Base-by-base conservation (phyloP, 352 stramenopile species). In the Pythium sp. region DNA sequence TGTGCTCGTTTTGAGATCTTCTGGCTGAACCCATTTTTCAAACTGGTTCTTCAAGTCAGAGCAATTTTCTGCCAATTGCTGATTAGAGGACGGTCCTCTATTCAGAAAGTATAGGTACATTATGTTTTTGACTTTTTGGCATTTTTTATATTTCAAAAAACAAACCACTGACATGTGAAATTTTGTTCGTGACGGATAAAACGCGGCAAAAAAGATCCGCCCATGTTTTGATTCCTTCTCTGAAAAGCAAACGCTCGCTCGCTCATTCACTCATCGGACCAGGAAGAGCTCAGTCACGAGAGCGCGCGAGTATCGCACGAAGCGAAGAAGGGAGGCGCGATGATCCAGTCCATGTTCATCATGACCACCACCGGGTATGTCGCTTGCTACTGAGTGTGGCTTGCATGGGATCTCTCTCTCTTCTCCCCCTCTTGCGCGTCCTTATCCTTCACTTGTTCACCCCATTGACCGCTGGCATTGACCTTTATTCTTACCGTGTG, bases 321-420 rank as follows among this genome's bases (percentile, higher is more conserved):
- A 12, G 41, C 32, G 36, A 46, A 36, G 9, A 51, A 32, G 22
- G 46, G 24, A 57, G 47, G n/a, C 61, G 32, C 34, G 64, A 99
- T 98, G 95, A 99, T 99, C 73, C 94, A 98, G 82, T 98, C 93
- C 61, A 84, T 99, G 70, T 99, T 99, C 77, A 98, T 99, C 72
- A 90, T 99, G 66, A 98, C 93, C 67, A 95, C 93, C 59, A 97
- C 87, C 6, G 97, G 32, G 53, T 11, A 12, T 32, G 18, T 54
- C 15, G 24, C 20, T 18, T 36, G 38, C 28, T 68, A 11, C 58
- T 49, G 32, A 14, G 36, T 47, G 14, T 30, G n/a, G 7, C 7
- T 38, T 38, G 32, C 32, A 38, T 38, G 32, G 32, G 32, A 38
- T 11, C 57, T 14, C 2, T 14, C n/a, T 14, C 36, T 11, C 12